Evolutionary conservation across 148 eudicot species (phyloP), one percentile per base, ranked within the genome.

Genomic region (Pouteria glomerata): DNA sequence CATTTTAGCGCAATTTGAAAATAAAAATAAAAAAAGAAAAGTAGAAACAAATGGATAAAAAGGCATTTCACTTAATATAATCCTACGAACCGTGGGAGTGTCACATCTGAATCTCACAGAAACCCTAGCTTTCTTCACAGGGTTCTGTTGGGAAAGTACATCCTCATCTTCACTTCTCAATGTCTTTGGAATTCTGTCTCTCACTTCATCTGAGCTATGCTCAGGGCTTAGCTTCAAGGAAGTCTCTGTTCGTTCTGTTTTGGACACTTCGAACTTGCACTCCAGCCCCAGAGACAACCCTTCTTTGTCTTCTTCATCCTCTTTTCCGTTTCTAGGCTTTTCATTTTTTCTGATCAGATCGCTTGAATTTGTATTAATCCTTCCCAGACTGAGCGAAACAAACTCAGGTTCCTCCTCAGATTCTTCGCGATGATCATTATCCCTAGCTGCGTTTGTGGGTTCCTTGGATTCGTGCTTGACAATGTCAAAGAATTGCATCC

Each of bases 91-190:
- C 60, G 98, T 90, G 45, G 98, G 96, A 8, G 94, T 84, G 42
- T 93, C 96, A 66, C 98, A 93, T 78, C 96, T 79, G 57, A 82
- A 92, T 84, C 92, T 80, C 6, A 93, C 94, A 47, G 98, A 93
- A 80, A 93, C 96, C 82, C 96, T 85, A 68, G 96, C 88, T 77
- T 85, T 85, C 83, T 90, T 93, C 48, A 80, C 65, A 61, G 94
- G 96, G 64, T 86, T 89, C 55, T 87, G 96, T 33, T 79, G 88
- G 15, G 76, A 77, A 68, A 79, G 77, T 10, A 88, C 98, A n/a
- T 88, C 91, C 21, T n/a, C n/a, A n/a, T 82, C 91, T 26, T 75
- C 87, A 53, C 72, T 81, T 74, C 80, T 81, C 60, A 0, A 68
- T 57, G 77, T 77, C 77, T 75, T 84, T 6, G 18, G 29, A 72